Percentiles rank a stretch among this genome's conserved stretches.
phyloP scores from a whole-genome alignment of 495 filamentous ascomycete genomes.

The Neurospora discreta region DNA sequence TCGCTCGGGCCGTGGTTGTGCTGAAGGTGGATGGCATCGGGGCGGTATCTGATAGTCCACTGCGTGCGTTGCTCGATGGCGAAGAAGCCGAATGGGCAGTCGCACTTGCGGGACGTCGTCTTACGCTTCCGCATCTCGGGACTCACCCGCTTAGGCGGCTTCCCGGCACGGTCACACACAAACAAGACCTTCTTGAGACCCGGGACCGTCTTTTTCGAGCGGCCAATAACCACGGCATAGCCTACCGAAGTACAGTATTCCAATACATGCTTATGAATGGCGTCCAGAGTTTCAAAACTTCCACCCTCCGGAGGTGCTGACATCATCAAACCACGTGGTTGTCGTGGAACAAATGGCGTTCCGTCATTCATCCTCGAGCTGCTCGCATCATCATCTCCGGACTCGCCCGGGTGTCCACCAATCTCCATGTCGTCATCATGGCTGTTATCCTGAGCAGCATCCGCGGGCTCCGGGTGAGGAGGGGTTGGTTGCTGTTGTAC shows the following conservation, averaged over 20 bases:
- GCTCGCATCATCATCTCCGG: slow-evolving; percentile 21
- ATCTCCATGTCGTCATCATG: slow-evolving; percentile 35
- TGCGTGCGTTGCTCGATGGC: slow-evolving; percentile 46
- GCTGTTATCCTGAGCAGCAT: slow-evolving; percentile 21
- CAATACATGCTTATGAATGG: slow-evolving; percentile 41
- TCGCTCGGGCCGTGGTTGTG: slow-evolving; percentile 48
- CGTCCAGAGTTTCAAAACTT: slow-evolving; percentile 42
- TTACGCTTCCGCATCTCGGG: slow-evolving; percentile 44
- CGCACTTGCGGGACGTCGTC: slow-evolving; percentile 46
- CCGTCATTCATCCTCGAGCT: slow-evolving; percentile 32
- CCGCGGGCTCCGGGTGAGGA: slow-evolving; percentile 25
- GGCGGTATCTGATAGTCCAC: slow-evolving; percentile 45
- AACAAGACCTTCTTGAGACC: slow-evolving; percentile 49
- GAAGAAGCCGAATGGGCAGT: slow-evolving; percentile 48
- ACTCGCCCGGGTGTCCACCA: slow-evolving; percentile 25
- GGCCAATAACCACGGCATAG: slow-evolving; percentile 46
- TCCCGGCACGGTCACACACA: slow-evolving; percentile 46
- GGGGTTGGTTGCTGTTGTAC: slow-evolving; percentile 25
- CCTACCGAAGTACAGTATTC: slow-evolving; percentile 44
- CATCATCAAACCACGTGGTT: slow-evolving; percentile 39
- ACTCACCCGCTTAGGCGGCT: slow-evolving; percentile 39
- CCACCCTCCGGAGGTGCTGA: slow-evolving; percentile 44
- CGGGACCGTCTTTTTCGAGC: slow-evolving; percentile 46
- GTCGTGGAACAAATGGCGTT: slow-evolving; percentile 30
- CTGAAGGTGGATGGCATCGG: slow-evolving; percentile 34